phyloP scores from a whole-genome alignment of 2,329 filamentous ascomycete species.

The Hortaea sp. region DNA sequence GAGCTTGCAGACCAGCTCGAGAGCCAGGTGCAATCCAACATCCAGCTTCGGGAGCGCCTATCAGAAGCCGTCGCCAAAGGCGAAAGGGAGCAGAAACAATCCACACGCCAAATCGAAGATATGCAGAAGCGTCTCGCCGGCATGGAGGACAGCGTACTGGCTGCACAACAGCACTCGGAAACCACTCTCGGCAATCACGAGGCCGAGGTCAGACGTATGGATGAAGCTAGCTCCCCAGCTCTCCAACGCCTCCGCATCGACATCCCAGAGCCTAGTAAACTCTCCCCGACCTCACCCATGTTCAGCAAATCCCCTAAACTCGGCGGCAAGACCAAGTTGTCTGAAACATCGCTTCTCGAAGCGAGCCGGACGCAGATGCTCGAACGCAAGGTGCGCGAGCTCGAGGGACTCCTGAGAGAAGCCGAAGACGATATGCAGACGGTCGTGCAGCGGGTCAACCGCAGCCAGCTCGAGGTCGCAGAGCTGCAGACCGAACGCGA shows the following conservation, averaged over 20 bases:
- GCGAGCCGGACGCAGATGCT: conserved; percentile 65
- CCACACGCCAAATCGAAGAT: conserved; percentile 69
- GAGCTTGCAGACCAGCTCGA: conserved; percentile 69
- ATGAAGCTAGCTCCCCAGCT: conserved; percentile 66
- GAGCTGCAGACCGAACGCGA: conserved; percentile 67
- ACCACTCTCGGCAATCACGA: conserved; percentile 75
- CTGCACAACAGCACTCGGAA: conserved; percentile 77
- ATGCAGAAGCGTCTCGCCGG: conserved; percentile 71
- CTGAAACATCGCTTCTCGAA: conserved; percentile 34
- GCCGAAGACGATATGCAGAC: conserved; percentile 76
- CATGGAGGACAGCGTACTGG: conserved; percentile 74
- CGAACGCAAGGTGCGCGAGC: conserved; percentile 67
- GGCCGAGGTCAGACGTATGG: conserved; percentile 66
- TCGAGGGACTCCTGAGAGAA: conserved; percentile 69
- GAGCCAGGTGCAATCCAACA: conserved; percentile 69
- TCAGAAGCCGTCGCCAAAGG: conserved; percentile 71
- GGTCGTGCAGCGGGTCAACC: conserved; percentile 72
- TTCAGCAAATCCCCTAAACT: conserved; percentile 28
- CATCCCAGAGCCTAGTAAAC: conserved; percentile 36
- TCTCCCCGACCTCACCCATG: conserved; percentile 47
- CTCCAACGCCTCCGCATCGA: conserved; percentile 56
- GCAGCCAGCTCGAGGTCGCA: conserved; percentile 72
- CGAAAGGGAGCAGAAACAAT: conserved; percentile 71
- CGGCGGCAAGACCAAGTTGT: conserved; percentile 32
- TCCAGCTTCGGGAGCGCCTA: conserved; percentile 63